phyloP scores from a whole-genome alignment of 352 stramenopile species.

The Globisporangium iwayamae region DNA sequence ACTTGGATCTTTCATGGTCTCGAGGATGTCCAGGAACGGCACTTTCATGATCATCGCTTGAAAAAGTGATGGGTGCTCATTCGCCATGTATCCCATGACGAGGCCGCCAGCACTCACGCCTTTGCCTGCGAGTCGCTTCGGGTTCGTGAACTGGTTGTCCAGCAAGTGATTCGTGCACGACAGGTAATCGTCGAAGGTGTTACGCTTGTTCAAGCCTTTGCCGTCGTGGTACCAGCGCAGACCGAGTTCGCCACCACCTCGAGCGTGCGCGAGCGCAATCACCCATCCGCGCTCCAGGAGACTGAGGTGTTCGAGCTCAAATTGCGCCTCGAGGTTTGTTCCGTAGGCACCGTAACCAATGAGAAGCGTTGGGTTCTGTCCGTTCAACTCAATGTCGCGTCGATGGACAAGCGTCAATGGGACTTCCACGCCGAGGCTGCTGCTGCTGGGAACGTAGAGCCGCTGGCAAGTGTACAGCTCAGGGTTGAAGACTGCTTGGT shows the following conservation, averaged over 20 bases:
- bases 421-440: slow-evolving; percentile 38
- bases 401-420: slow-evolving; percentile 78
- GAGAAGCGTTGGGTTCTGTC: slow-evolving; percentile 77
- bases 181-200: slow-evolving; percentile 86
- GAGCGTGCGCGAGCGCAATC: slow-evolving; percentile 86
- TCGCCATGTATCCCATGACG: slow-evolving; percentile 86
- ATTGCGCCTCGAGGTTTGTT: slow-evolving; percentile 82
- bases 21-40: slow-evolving; percentile 87
- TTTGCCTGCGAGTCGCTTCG: slow-evolving; percentile 63
- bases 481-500: slow-evolving; percentile 14
- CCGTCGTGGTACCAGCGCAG: slow-evolving; percentile 86
- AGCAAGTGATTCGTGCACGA: slow-evolving; percentile 66
- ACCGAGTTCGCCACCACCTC: slow-evolving; percentile 86
- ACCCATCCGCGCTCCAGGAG: slow-evolving; percentile 87
- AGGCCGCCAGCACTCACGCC: slow-evolving; percentile 84
- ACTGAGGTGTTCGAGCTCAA: slow-evolving; percentile 79
- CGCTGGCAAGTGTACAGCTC: slow-evolving; percentile 41
- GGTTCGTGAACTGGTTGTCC: slow-evolving; percentile 55
- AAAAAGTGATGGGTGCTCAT: slow-evolving; percentile 72
- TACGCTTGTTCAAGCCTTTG: slow-evolving; percentile 72
- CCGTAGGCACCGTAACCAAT: slow-evolving; percentile 90
- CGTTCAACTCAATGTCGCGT: slow-evolving; percentile 45
- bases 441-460: slow-evolving; percentile 38
- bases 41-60: slow-evolving; percentile 82
- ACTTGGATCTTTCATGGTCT: slow-evolving; percentile 82